A percentile compares a stretch with the other conserved stretches of the same genome.
These are phyloP conservation scores for Vitrella brassicaformis DNA, from an alignment of 73 alveolate genomes.

Conservation along the genomic window DNA sequence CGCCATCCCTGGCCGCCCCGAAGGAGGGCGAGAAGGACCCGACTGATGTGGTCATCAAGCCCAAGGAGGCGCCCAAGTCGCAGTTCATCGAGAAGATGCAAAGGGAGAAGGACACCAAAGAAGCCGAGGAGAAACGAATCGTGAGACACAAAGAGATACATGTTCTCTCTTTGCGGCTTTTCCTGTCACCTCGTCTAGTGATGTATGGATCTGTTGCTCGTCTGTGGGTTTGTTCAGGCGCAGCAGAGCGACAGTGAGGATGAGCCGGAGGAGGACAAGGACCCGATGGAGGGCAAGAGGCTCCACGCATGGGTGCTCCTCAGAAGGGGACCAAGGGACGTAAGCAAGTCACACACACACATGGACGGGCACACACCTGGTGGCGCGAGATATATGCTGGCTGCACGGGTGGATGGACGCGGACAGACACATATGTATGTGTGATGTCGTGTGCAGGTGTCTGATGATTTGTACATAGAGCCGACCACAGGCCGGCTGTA, in stretches of 20 bases:
- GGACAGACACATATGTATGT: too few species aligned
- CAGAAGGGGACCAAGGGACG: conserved; percentile 71
- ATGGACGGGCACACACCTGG: too few species aligned
- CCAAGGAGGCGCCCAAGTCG: too few species aligned
- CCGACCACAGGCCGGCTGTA: conserved; percentile 92
- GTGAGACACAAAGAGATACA: background rate
- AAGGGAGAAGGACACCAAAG: too few species aligned
- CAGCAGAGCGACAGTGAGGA: conserved; percentile 14
- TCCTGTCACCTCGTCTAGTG: background rate
- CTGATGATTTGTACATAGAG: conserved; percentile 73
- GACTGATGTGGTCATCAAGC: too few species aligned
- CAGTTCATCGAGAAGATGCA: too few species aligned
- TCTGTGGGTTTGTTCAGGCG: background rate
- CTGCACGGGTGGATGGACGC: too few species aligned
- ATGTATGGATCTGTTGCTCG: background rate
- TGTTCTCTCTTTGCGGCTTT: background rate
- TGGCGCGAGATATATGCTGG: too few species aligned
- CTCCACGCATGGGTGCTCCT: conserved; percentile 92
- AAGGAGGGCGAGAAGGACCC: too few species aligned
- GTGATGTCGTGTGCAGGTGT: conserved; percentile 8
- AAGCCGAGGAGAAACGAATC: conserved; percentile 15
- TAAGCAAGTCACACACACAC: conserved; percentile 18
- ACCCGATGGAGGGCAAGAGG: conserved; percentile 56
- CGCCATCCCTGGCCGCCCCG: conserved; percentile 40
- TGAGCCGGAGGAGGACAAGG: conserved; percentile 41